Evolutionary conservation across 129 eudicot species (phyloP).

Genomic region (Tagetes erecta): DNA sequence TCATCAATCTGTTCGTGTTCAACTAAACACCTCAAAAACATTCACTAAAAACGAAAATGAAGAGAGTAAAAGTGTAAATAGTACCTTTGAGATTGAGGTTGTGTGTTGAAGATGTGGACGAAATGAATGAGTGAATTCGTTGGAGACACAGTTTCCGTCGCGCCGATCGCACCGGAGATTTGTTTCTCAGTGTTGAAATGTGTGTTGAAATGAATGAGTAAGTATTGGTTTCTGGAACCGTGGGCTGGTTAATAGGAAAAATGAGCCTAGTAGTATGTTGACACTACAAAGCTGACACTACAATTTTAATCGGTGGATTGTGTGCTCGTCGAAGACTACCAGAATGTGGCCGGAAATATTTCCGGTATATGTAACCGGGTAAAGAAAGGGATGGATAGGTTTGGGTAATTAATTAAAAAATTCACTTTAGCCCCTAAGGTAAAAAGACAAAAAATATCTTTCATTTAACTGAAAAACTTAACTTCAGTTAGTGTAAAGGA

Average conservation of each 20-base stretch:
- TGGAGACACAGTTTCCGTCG: not conserved
- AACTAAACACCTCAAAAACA: not conserved
- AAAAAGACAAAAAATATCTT: too few relatives aligned
- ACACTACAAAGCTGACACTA: too few relatives aligned
- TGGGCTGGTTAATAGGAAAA: not conserved
- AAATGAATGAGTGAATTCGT: conserved; percentile 1
- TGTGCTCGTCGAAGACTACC: too few relatives aligned
- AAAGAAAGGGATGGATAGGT: too few relatives aligned
- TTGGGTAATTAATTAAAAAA: too few relatives aligned
- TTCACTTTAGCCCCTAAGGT: too few relatives aligned
- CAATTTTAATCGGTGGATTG: too few relatives aligned
- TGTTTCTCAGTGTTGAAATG: conserved; percentile 5
- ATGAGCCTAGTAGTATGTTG: conserved; percentile 5
- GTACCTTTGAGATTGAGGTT: conserved; percentile 18
- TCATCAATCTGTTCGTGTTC: not conserved
- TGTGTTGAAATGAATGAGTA: not conserved
- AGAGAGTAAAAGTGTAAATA: not conserved
- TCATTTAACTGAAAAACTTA: too few relatives aligned
- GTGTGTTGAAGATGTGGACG: conserved; percentile 3
- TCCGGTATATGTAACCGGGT: too few relatives aligned
- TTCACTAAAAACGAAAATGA: not conserved
- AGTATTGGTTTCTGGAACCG: not conserved
- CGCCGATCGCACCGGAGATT: conserved; percentile 24
- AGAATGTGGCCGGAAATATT: too few relatives aligned
- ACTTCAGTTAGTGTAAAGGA: too few relatives aligned